These are phyloP conservation scores for Geotrichum restrictum DNA, from an alignment of 1,139 yeast species.

Conservation along the genomic window DNA sequence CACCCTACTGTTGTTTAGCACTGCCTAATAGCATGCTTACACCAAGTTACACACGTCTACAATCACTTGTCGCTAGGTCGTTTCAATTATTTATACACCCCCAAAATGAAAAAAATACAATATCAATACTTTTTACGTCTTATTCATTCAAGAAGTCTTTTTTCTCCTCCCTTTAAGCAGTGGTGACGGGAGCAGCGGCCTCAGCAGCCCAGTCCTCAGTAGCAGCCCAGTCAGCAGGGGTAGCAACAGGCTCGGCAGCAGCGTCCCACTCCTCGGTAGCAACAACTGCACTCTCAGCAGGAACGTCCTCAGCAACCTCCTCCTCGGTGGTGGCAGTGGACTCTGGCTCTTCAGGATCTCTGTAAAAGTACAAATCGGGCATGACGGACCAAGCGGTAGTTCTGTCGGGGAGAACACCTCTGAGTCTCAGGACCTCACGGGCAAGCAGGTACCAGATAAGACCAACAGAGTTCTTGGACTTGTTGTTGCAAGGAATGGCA, in stretches of 20 bases:
- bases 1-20: too few species aligned
- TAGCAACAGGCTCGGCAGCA: constrained; percentile 57
- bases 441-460: constrained; percentile 99
- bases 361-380: constrained; percentile 99
- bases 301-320: constrained; percentile 55
- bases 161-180: constrained; percentile 26
- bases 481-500: constrained; percentile 99
- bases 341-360: constrained; percentile 99
- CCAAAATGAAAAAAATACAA: background rate
- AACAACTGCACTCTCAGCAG: constrained; percentile 60
- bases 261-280: constrained; percentile 79
- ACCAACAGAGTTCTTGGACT: constrained; percentile 99
- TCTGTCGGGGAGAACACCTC: constrained; percentile 98
- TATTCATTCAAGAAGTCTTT: constrained; percentile 10
- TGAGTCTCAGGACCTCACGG: constrained; percentile 98
- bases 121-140: constrained; percentile 6
- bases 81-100: constrained; percentile 1
- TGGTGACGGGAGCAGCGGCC: constrained; percentile 42
- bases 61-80: too few species aligned
- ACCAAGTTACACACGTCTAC: too few species aligned
- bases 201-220: constrained; percentile 71
- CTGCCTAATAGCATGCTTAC: too few species aligned
- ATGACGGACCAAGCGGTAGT: constrained; percentile 96
- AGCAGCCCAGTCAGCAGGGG: constrained; percentile 49
- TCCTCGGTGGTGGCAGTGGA: constrained; percentile 59